These are phyloP conservation scores for Vaccinium vitisidaea DNA, from an alignment of 148 eudicot genomes.

Conservation along the genomic window DNA sequence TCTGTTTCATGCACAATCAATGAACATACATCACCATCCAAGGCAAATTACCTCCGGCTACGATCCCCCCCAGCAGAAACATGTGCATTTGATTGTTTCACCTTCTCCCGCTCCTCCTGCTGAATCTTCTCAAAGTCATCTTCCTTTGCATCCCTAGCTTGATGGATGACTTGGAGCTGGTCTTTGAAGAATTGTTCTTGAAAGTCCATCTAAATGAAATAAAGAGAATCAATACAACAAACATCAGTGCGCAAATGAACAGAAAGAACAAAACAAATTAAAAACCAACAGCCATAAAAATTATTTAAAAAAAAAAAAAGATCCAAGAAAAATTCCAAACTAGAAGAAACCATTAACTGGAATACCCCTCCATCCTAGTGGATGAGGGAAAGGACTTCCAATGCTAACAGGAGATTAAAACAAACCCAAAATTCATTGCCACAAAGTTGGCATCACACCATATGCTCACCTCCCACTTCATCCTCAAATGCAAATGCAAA, in stretches of 20 bases:
- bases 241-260: not conserved
- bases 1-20: not conserved
- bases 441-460: not conserved
- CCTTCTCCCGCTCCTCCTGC: too few species aligned
- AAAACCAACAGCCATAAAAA: not conserved
- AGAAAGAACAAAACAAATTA: not conserved
- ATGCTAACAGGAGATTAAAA: not conserved
- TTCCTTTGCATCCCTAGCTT: too few species aligned
- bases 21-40: not conserved
- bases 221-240: not conserved
- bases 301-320: not conserved
- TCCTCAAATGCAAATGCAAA: not conserved
- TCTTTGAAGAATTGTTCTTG: constrained; percentile 33
- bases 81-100: constrained; percentile 18
- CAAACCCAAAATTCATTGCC: not conserved
- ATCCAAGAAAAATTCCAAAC: not conserved
- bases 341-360: not conserved
- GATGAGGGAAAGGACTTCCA: not conserved
- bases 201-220: constrained; percentile 47
- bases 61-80: constrained; percentile 35
- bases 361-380: not conserved
- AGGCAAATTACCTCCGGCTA: constrained; percentile 39
- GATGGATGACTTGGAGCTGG: too few species aligned
- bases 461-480: not conserved
- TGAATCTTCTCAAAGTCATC: too few species aligned